Evolutionary conservation across 1,284 basidiomycete genomes (phyloP).

Genomic region (Tetrapyrgos nigripes): DNA sequence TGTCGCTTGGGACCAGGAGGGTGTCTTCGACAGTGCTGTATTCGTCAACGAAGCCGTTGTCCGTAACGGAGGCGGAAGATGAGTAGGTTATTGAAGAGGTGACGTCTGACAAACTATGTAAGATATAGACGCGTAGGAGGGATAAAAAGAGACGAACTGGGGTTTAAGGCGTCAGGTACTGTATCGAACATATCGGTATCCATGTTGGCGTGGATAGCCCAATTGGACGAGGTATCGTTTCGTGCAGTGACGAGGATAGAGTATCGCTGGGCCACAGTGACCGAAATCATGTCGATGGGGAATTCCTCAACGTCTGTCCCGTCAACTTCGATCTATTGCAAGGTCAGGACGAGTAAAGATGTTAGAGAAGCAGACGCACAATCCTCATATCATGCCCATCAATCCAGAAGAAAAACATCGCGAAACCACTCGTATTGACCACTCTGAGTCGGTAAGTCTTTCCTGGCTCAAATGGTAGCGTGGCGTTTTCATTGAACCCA

Average conservation of each 20-base stretch:
- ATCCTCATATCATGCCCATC: constrained; percentile 87
- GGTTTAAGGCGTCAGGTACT: constrained; percentile 71
- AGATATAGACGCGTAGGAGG: not conserved
- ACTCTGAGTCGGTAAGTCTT: constrained; percentile 80
- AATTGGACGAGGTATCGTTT: constrained; percentile 86
- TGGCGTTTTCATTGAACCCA: constrained; percentile 87
- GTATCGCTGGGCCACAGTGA: constrained; percentile 91
- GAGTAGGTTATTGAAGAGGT: constrained; percentile 79
- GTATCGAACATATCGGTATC: constrained; percentile 87
- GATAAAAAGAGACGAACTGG: constrained; percentile 55
- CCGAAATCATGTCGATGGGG: constrained; percentile 69
- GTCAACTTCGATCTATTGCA: constrained; percentile 62
- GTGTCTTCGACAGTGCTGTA: constrained; percentile 62
- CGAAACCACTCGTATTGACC: constrained; percentile 78
- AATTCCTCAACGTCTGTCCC: constrained; percentile 85
- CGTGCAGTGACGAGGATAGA: constrained; percentile 89
- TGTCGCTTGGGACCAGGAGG: constrained; percentile 59
- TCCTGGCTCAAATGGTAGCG: constrained; percentile 83
- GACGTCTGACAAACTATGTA: constrained; percentile 57
- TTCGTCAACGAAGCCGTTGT: constrained; percentile 56
- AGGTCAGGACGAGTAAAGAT: not conserved
- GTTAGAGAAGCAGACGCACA: not conserved
- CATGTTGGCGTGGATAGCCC: constrained; percentile 91
- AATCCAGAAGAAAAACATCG: constrained; percentile 86
- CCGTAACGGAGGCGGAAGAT: constrained; percentile 51